phyloP scores from a whole-genome alignment of 1,284 basidiomycete species.

The Sphaerobolus stellatus region DNA sequence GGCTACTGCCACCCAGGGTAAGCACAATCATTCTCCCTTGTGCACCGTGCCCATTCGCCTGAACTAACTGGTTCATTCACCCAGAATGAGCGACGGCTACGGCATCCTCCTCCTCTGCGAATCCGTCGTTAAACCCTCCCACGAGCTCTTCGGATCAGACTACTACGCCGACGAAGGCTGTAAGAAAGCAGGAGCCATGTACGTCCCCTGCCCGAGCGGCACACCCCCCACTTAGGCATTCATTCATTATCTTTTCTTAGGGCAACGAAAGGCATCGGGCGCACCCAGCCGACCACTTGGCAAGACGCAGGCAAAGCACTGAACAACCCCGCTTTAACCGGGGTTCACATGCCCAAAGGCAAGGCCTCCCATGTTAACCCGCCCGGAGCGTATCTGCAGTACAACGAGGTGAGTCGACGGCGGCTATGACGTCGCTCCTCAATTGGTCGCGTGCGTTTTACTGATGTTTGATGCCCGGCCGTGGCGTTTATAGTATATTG shows the following conservation, averaged over 20 bases:
- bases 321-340: slow-evolving; percentile 48
- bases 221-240: slow-evolving; percentile 16
- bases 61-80: not conserved
- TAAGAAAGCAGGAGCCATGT: slow-evolving; percentile 39
- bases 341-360: slow-evolving; percentile 60
- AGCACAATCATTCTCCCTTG: slow-evolving; percentile 20
- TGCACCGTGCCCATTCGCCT: not conserved
- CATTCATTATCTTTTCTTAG: slow-evolving; percentile 29
- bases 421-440: not conserved
- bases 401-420: slow-evolving; percentile 49
- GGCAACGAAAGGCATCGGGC: slow-evolving; percentile 55
- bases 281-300: slow-evolving; percentile 53
- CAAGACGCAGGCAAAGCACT: slow-evolving; percentile 57
- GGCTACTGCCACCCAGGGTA: slow-evolving; percentile 57
- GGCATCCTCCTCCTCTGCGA: slow-evolving; percentile 61
- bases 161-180: slow-evolving; percentile 53
- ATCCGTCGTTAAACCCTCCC: slow-evolving; percentile 56
- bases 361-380: slow-evolving; percentile 36
- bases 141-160: slow-evolving; percentile 47
- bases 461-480: slow-evolving; percentile 3
- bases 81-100: slow-evolving; percentile 49
- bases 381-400: slow-evolving; percentile 39
- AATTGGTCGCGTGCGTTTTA: not conserved
- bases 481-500: slow-evolving; percentile 38
- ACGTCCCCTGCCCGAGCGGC: slow-evolving; percentile 12